Evolutionary conservation across 2,329 filamentous ascomycete species (phyloP).

Genomic region (Ophiostoma sp.): DNA sequence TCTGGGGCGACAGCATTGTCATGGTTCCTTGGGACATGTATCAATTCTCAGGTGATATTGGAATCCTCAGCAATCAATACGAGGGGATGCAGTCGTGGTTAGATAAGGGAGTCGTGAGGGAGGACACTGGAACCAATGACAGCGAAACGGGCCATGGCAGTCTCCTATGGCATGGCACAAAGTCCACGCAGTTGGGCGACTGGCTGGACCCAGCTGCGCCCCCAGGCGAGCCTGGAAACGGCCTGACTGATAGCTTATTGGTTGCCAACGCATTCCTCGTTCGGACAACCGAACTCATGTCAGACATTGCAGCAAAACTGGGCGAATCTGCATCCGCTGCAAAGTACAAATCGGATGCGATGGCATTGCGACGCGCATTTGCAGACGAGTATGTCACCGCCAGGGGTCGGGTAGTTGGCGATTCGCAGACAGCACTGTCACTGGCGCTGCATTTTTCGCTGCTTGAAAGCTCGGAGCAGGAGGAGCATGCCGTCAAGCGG

Average conservation of each 20-base stretch:
- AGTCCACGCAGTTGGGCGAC: background rate
- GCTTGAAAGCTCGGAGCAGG: background rate
- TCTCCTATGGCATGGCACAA: background rate
- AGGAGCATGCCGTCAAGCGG: background rate
- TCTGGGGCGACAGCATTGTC: background rate
- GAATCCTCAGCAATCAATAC: background rate
- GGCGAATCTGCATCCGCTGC: background rate
- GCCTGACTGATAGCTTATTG: background rate
- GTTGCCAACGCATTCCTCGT: background rate
- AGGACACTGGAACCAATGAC: background rate
- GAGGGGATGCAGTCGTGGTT: background rate
- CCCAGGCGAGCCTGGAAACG: background rate
- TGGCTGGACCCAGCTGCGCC: conserved; percentile 2
- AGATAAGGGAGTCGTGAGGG: background rate
- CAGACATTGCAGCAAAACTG: background rate
- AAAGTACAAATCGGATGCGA: background rate
- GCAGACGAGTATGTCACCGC: background rate
- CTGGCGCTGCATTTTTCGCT: background rate
- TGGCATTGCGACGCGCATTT: background rate
- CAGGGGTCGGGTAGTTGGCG: background rate
- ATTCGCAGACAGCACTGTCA: background rate
- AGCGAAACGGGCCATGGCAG: background rate
- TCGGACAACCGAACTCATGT: background rate
- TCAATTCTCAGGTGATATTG: background rate
- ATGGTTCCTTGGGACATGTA: background rate